Evolutionary conservation across 139 green algal species (phyloP).

Genomic region (Tetraselmis chui): DNA sequence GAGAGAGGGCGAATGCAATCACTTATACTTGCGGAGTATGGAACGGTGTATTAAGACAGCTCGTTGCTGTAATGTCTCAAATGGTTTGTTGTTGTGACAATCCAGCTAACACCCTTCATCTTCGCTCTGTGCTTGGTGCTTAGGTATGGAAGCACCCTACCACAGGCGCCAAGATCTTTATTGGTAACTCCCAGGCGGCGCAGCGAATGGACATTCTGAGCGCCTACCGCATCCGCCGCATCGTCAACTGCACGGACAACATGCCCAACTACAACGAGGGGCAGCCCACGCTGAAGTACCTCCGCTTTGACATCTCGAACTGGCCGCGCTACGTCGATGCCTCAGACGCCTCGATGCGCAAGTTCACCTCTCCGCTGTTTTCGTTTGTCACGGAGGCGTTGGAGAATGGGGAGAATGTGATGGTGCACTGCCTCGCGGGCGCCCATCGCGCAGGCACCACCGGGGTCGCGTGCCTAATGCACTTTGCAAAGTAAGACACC

Average conservation of each 20-base stretch:
- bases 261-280: conserved; percentile 8
- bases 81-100: too few relatives aligned
- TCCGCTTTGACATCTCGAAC: conserved; percentile 12
- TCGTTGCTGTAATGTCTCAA: too few relatives aligned
- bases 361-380: conserved; percentile 1
- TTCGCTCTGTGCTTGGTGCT: too few relatives aligned
- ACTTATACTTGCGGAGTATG: too few relatives aligned
- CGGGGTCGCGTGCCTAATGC: not conserved
- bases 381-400: conserved; percentile 9
- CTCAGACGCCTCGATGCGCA: not conserved
- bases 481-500: not conserved
- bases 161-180: not conserved
- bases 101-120: too few relatives aligned
- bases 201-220: not conserved
- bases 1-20: too few relatives aligned
- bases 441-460: conserved; percentile 15
- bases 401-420: conserved; percentile 6
- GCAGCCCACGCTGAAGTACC: conserved; percentile 11
- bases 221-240: conserved; percentile 2
- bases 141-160: not conserved
- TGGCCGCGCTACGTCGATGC: conserved; percentile 1
- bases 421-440: conserved; percentile 18
- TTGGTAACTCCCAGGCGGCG: not conserved
- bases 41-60: too few relatives aligned
- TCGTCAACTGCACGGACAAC: conserved; percentile 16